phyloP scores from a whole-genome alignment of 305 asterid species.

The Euphrasia arctica region DNA sequence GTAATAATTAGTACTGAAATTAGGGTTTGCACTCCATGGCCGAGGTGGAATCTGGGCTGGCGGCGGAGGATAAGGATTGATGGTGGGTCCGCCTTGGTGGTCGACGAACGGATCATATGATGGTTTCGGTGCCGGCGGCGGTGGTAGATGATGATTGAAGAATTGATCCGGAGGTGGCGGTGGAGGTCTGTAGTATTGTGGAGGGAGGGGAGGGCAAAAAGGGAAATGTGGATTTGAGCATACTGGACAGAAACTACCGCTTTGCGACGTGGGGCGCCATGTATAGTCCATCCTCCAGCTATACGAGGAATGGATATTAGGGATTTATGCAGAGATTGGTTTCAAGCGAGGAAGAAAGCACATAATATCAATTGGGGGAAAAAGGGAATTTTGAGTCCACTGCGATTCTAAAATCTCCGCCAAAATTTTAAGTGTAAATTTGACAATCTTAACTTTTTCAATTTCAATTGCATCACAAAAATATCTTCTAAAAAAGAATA shows the following conservation, averaged over 20 bases:
- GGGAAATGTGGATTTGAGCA: constrained; percentile 85
- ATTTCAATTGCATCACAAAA: too few species aligned
- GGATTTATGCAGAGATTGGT: constrained; percentile 23
- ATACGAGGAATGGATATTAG: constrained; percentile 9
- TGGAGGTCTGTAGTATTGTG: constrained; percentile 38
- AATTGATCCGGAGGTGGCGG: constrained; percentile 54
- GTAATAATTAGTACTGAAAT: constrained; percentile 30
- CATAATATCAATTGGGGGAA: background rate
- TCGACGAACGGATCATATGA: constrained; percentile 60
- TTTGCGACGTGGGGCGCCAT: constrained; percentile 56
- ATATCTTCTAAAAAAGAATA: too few species aligned
- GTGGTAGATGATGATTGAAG: constrained; percentile 41
- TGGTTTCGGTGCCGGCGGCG: constrained; percentile 33
- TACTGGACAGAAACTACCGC: constrained; percentile 55
- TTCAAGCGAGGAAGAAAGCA: constrained; percentile 18
- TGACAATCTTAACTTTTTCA: too few species aligned
- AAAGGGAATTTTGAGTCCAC: too few species aligned
- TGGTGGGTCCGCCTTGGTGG: constrained; percentile 38
- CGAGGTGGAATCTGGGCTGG: constrained; percentile 36
- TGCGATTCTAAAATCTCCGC: too few species aligned
- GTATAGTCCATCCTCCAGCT: constrained; percentile 59
- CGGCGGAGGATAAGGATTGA: constrained; percentile 38
- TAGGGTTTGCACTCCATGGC: constrained; percentile 43
- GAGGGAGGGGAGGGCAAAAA: constrained; percentile 58
- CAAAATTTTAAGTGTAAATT: too few species aligned